These are phyloP conservation scores for Aurinia saxatilis DNA, from an alignment of 345 rosid species.

Conservation along the genomic window DNA sequence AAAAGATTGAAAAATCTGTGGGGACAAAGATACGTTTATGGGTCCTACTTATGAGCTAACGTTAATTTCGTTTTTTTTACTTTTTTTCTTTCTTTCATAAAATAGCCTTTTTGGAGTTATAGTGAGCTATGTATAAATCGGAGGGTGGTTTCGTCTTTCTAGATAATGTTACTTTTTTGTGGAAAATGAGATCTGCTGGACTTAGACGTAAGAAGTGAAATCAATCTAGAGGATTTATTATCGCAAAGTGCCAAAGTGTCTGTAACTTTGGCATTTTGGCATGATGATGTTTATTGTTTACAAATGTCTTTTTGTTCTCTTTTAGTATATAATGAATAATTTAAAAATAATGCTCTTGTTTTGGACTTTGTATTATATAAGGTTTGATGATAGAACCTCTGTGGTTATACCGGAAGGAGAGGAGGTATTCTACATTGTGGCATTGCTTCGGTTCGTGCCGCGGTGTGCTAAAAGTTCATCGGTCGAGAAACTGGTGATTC, in stretches of 20 bases:
- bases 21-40: conserved; percentile 44
- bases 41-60: conserved; percentile 16
- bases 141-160: conserved; percentile 28
- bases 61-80: neutral
- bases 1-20: conserved; percentile 1
- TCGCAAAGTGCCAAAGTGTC: conserved; percentile 4
- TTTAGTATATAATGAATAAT: neutral
- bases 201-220: conserved; percentile 14
- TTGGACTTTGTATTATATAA: conserved; percentile 16
- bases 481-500: conserved; percentile 46
- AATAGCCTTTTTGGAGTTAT: conserved; percentile 16
- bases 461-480: conserved; percentile 31
- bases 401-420: conserved; percentile 69
- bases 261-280: neutral
- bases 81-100: neutral
- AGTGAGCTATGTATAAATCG: neutral
- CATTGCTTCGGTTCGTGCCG: conserved; percentile 59
- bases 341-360: neutral
- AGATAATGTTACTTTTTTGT: conserved; percentile 3
- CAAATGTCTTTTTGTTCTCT: neutral
- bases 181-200: conserved; percentile 39
- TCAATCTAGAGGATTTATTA: conserved; percentile 4
- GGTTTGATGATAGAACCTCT: conserved; percentile 74
- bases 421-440: conserved; percentile 79
- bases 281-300: neutral